Evolutionary conservation across 305 asterid genomes (phyloP).

Genomic region (Nicotiana rustica): DNA sequence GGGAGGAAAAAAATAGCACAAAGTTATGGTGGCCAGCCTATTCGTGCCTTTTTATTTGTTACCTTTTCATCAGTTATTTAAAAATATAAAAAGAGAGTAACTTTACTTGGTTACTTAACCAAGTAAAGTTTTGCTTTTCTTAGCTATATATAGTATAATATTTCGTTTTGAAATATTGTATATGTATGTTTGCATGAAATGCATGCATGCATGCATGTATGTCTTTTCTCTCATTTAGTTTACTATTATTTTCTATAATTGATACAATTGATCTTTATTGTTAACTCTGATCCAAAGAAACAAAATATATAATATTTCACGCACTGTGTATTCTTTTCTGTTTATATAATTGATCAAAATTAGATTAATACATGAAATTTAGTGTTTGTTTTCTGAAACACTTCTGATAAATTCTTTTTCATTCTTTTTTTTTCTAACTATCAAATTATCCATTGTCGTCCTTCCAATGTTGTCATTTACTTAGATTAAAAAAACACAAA

Average conservation of each 20-base stretch:
- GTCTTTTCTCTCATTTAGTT: too few species aligned
- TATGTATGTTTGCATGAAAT: not conserved
- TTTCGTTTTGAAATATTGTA: not conserved
- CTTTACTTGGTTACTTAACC: constrained; percentile 22
- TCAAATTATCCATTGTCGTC: not conserved
- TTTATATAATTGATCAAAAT: not conserved
- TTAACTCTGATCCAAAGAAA: not conserved
- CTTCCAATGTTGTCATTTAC: not conserved
- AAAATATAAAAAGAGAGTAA: not conserved
- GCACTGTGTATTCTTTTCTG: not conserved
- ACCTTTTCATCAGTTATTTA: not conserved
- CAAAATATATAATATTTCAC: not conserved
- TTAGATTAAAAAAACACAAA: not conserved
- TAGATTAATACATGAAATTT: not conserved
- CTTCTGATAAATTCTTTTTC: not conserved
- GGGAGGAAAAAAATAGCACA: not conserved
- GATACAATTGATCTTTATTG: not conserved
- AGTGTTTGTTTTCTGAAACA: not conserved
- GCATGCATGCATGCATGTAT: not conserved
- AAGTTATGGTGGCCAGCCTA: constrained; percentile 24
- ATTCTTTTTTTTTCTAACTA: not conserved
- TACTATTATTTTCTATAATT: not conserved
- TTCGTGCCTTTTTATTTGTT: constrained; percentile 12
- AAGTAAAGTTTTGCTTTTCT: not conserved
- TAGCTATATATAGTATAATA: not conserved